phyloP scores from a whole-genome alignment of 1,139 yeast genomes.

The Diutina neorugosa region DNA sequence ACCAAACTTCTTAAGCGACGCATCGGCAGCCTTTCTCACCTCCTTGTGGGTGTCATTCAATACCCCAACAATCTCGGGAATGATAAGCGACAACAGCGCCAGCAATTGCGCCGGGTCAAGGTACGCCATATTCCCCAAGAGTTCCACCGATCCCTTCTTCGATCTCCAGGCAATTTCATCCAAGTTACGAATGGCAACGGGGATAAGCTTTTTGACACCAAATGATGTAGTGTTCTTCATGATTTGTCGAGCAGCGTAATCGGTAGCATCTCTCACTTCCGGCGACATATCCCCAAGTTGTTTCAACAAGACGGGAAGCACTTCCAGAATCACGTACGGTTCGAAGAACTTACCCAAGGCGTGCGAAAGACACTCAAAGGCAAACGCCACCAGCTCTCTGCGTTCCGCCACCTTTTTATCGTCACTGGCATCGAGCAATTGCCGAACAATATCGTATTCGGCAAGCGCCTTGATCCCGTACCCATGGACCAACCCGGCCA shows the following conservation, averaged over 20 bases:
- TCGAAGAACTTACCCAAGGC: conserved; percentile 70
- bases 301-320: conserved; percentile 68
- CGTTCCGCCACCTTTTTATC: conserved; percentile 65
- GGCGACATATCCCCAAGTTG: conserved; percentile 75
- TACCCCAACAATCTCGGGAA: conserved; percentile 94
- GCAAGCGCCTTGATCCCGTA: conserved; percentile 70
- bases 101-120: conserved; percentile 91
- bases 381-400: conserved; percentile 84
- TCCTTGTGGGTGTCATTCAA: conserved; percentile 93
- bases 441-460: conserved; percentile 65
- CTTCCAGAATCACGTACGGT: conserved; percentile 79
- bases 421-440: conserved; percentile 75
- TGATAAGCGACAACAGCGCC: conserved; percentile 74
- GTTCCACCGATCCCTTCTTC: conserved; percentile 91
- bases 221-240: conserved; percentile 88
- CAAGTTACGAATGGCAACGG: conserved; percentile 74
- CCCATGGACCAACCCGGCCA: conserved; percentile 88
- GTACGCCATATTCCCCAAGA: conserved; percentile 96
- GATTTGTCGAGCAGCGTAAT: conserved; percentile 72
- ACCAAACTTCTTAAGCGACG: conserved; percentile 80
- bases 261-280: conserved; percentile 85
- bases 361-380: conserved; percentile 74
- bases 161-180: conserved; percentile 95
- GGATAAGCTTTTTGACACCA: conserved; percentile 86
- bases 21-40: conserved; percentile 91